Evolutionary conservation across 1,284 basidiomycete species (phyloP), one percentile per base, ranked within the genome.

Genomic region (Moniliophthora roreri): DNA sequence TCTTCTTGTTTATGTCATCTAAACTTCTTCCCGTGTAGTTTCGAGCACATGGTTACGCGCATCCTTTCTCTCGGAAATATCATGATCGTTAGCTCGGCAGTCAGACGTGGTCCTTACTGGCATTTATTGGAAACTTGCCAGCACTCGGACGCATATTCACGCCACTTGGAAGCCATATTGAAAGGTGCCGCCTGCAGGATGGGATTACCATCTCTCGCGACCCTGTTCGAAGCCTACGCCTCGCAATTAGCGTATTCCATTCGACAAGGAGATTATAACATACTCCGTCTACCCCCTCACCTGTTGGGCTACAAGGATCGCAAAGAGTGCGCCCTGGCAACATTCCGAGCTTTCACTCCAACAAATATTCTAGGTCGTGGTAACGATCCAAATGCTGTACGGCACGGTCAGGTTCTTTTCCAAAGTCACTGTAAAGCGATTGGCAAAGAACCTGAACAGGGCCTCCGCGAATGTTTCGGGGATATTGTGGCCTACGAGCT

Each of bases 91-190:
- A 91, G 86, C 63, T 89, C 92, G 1, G 79, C 82, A 1, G 81
- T 91, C 10, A 82, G 95, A n/a, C 81, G 90, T n/a, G 87, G 85
- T 0, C 82, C 93, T 1, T 92, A 96, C 63, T 95, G 89, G 81
- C 87, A 95, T 67, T 68, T 98, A 35, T 74, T 98, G 53, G 92
- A 95, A 66, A 80, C 84, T 46, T 84, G 74, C 58, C 74, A 79
- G 38, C 69, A 72, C 60, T 71, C 70, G 10, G 62, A 72, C 11
- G 60, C 62, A 16, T 90, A 86, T 63, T 72, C 78, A 7, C 63
- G 62, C 5, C 87, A 93, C 60, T 81, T 94, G 36, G 80, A 86
- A 59, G 72, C 77, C 1, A 77, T 91, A 18, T 73, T 98, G 15
- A 63, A 66, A 8, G 82, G 81, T 3, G 84, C 89, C 10, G 80